These are phyloP conservation scores for Arabidopsis hybrid DNA, from an alignment of 441 rosid genomes.

Conservation along the genomic window DNA sequence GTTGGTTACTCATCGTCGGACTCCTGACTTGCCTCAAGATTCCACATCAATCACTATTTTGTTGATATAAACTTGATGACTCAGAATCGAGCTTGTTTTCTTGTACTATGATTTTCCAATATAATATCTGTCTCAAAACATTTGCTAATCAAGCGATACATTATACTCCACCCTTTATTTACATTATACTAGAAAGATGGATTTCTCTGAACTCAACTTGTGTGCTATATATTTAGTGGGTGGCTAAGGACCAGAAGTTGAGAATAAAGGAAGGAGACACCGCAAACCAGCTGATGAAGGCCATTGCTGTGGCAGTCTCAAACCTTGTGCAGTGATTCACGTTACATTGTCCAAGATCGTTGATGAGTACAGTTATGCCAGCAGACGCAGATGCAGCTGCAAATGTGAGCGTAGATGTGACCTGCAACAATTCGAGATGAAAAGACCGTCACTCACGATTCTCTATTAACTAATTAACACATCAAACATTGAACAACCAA, in stretches of 20 bases:
- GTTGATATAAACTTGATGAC: neutral
- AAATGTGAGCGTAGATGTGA: slow-evolving; percentile 76
- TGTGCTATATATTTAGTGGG: slow-evolving; percentile 45
- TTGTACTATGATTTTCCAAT: neutral
- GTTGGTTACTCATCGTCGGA: slow-evolving; percentile 19
- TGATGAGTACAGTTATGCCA: slow-evolving; percentile 82
- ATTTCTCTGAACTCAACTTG: slow-evolving; percentile 10
- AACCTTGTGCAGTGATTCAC: slow-evolving; percentile 68
- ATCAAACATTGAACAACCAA: neutral
- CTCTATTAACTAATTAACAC: neutral
- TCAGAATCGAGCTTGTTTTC: neutral
- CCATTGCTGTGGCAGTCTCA: slow-evolving; percentile 85
- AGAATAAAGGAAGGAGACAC: slow-evolving; percentile 74
- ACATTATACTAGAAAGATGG: slow-evolving; percentile 10
- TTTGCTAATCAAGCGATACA: neutral
- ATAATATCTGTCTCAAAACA: slow-evolving; percentile 8
- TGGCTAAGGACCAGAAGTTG: slow-evolving; percentile 85
- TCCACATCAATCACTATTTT: slow-evolving; percentile 22
- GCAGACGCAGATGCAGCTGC: slow-evolving; percentile 93
- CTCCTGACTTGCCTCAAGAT: slow-evolving; percentile 24
- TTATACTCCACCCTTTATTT: slow-evolving; percentile 30
- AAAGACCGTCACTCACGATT: neutral
- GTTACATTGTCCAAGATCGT: slow-evolving; percentile 63
- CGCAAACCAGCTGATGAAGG: slow-evolving; percentile 83
- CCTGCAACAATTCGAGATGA: slow-evolving; percentile 51